Percentiles rank a stretch among this genome's conserved stretches.
Conservation (phyloP, 2,329 filamentous ascomycete species). For the Pezizomycotina sp. region DNA sequence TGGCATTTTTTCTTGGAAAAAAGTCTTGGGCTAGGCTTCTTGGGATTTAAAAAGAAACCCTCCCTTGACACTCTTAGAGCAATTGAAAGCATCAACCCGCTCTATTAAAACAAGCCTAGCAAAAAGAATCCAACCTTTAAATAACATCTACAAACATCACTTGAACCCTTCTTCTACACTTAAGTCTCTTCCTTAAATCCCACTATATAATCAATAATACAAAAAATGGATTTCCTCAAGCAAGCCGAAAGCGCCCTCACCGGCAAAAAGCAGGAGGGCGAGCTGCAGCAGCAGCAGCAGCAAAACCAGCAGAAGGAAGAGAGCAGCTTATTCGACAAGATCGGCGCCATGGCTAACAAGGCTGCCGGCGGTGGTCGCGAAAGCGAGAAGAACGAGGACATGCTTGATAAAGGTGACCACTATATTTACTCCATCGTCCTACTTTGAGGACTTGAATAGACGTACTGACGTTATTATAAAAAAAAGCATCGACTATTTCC, state of each 20-base stretch:
- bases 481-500: constrained; percentile 57
- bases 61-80: too few relatives aligned
- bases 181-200: constrained; percentile 1
- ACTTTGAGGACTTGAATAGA: neutral
- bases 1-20: too few relatives aligned
- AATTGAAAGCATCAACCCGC: too few relatives aligned
- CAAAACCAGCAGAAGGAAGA: constrained; percentile 29
- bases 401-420: constrained; percentile 57
- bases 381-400: constrained; percentile 68
- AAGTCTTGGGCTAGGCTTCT: too few relatives aligned
- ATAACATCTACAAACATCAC: too few relatives aligned
- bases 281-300: constrained; percentile 17
- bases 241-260: constrained; percentile 34
- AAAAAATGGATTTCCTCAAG: constrained; percentile 41
- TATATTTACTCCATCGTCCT: neutral
- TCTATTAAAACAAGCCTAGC: too few relatives aligned
- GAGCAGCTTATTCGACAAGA: constrained; percentile 29
- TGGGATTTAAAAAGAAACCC: too few relatives aligned
- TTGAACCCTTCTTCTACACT: too few relatives aligned
- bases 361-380: constrained; percentile 55
- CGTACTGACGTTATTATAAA: constrained; percentile 4
- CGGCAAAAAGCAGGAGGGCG: constrained; percentile 23
- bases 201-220: constrained; percentile 1
- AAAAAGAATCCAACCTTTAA: too few relatives aligned
- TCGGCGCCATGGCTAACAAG: constrained; percentile 37